These are phyloP conservation scores for Termitomyces sp. DNA, from an alignment of 768 basidiomycete genomes.

Conservation along the genomic window DNA sequence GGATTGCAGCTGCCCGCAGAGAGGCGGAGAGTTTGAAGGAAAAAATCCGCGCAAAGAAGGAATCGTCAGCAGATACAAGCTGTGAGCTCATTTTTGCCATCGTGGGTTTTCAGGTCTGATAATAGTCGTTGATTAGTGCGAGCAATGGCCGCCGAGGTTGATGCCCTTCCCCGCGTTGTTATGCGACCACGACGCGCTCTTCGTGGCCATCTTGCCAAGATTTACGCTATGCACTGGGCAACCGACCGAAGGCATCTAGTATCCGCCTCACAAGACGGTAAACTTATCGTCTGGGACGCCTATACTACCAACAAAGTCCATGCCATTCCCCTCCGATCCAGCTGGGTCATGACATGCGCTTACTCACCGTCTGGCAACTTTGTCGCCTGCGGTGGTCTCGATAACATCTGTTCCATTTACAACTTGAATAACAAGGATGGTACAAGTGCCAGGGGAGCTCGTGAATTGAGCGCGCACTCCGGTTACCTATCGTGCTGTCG, in stretches of 20 bases:
- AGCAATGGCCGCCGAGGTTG: constrained; percentile 97
- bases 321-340: constrained; percentile 94
- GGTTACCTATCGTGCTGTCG: constrained; percentile 98
- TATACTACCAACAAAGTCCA: constrained; percentile 99
- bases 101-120: constrained; percentile 11
- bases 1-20: constrained; percentile 93
- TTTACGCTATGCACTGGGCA: constrained; percentile 99
- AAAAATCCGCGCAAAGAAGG: constrained; percentile 95
- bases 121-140: constrained; percentile 54
- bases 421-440: constrained; percentile 82
- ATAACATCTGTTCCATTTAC: constrained; percentile 99
- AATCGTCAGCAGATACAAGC: constrained; percentile 97
- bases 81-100: constrained; percentile 48
- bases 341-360: constrained; percentile 99
- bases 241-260: constrained; percentile 96
- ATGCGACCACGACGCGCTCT: constrained; percentile 95
- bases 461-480: constrained; percentile 95
- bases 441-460: constrained; percentile 78
- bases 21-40: constrained; percentile 98
- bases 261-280: constrained; percentile 99
- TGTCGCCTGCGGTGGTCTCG: constrained; percentile 97
- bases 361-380: constrained; percentile 96
- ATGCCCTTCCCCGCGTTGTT: constrained; percentile 91
- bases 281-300: constrained; percentile 99
- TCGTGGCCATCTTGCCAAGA: constrained; percentile 97